Evolutionary conservation across 495 filamentous ascomycete species (phyloP).

Genomic region (Hypomontagnella monticulosa): DNA sequence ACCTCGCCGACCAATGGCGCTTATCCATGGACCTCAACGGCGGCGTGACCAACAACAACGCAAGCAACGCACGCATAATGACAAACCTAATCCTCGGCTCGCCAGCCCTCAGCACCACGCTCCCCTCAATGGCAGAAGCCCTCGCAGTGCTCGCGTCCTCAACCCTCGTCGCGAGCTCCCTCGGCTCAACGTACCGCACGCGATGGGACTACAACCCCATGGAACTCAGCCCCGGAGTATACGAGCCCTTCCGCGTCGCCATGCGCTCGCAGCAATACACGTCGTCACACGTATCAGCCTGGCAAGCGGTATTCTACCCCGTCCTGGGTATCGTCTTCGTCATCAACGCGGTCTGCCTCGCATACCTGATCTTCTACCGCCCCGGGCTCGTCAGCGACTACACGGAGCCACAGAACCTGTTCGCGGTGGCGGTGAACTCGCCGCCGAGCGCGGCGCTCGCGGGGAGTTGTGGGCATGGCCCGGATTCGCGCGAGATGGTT

Average conservation of each 20-base stretch:
- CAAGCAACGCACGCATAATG: conserved; percentile 70
- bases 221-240: conserved; percentile 45
- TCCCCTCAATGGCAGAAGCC: conserved; percentile 73
- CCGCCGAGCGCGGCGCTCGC: conserved; percentile 63
- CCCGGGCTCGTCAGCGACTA: conserved; percentile 72
- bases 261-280: conserved; percentile 69
- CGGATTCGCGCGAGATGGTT: conserved; percentile 60
- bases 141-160: conserved; percentile 72
- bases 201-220: conserved; percentile 62
- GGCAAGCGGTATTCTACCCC: conserved; percentile 72
- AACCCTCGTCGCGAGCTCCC: conserved; percentile 66
- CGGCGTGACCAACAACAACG: conserved; percentile 66
- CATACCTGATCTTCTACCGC: conserved; percentile 59
- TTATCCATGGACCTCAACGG: conserved; percentile 65
- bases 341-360: conserved; percentile 69
- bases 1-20: conserved; percentile 67
- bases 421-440: conserved; percentile 73
- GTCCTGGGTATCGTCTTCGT: conserved; percentile 69
- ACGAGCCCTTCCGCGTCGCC: conserved; percentile 66
- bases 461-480: conserved; percentile 73
- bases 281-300: conserved; percentile 63
- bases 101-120: conserved; percentile 39
- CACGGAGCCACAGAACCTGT: conserved; percentile 78
- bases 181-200: conserved; percentile 61
- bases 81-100: conserved; percentile 58